Percentiles rank a stretch among this genome's conserved stretches.
Evolutionary conservation across 2,329 filamentous ascomycete genomes (phyloP).

Genomic region (Verticillium albo-atrum): DNA sequence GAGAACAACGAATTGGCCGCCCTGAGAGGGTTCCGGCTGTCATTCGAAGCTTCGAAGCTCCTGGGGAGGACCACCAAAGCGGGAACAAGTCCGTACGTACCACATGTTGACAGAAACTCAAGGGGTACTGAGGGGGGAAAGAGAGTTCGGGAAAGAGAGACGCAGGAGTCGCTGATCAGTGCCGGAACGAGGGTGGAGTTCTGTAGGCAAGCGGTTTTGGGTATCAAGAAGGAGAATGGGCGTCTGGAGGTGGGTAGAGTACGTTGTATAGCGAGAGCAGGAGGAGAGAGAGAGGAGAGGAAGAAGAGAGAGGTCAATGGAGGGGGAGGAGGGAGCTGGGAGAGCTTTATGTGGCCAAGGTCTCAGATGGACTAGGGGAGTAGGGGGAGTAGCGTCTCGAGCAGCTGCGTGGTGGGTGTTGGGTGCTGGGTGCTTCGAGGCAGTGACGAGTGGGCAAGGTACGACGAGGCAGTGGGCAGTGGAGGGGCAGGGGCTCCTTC

Average conservation of each 20-base stretch:
- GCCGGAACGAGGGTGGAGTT: not conserved
- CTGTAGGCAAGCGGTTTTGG: constrained; percentile 1
- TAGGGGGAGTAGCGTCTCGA: not conserved
- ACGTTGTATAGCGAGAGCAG: constrained; percentile 5
- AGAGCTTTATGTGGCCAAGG: constrained; percentile 15
- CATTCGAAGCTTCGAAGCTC: not conserved
- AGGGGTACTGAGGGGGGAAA: constrained; percentile 7
- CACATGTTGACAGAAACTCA: constrained; percentile 15
- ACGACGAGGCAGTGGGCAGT: not conserved
- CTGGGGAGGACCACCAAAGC: not conserved
- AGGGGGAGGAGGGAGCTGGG: constrained; percentile 12
- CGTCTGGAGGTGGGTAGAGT: not conserved
- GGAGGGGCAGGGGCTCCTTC: not conserved
- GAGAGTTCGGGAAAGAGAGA: constrained; percentile 7
- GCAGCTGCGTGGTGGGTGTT: not conserved
- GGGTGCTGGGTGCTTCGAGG: not conserved
- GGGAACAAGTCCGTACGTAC: constrained; percentile 8
- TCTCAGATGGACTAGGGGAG: constrained; percentile 5
- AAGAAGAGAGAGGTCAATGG: constrained; percentile 2
- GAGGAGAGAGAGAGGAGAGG: constrained; percentile 6
- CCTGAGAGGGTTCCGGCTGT: not conserved
- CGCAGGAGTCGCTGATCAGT: not conserved
- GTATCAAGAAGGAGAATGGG: constrained; percentile 8
- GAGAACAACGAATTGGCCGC: not conserved
- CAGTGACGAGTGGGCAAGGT: not conserved